Evolutionary conservation across 306 rosid genomes (phyloP).

Genomic region (Castanospermum australe): DNA sequence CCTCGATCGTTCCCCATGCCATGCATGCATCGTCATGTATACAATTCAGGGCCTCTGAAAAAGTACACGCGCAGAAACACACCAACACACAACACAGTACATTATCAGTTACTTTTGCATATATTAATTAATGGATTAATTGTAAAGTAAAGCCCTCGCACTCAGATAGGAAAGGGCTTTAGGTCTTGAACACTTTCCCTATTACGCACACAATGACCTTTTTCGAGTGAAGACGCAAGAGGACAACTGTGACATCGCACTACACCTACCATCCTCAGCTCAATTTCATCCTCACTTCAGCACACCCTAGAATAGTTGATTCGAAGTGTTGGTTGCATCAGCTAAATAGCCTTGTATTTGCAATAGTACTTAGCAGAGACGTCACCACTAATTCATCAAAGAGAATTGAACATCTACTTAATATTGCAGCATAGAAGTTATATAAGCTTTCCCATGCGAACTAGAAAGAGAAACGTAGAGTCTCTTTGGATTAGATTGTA

Average conservation of each 20-base stretch:
- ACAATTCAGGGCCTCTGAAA: slow-evolving; percentile 10
- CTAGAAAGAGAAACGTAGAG: slow-evolving; percentile 19
- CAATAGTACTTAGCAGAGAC: not conserved
- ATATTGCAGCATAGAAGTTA: slow-evolving; percentile 20
- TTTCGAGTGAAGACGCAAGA: slow-evolving; percentile 36
- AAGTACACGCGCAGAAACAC: not conserved
- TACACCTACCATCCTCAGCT: slow-evolving; percentile 20
- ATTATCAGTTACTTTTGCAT: slow-evolving; percentile 17
- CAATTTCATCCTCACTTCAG: slow-evolving; percentile 3
- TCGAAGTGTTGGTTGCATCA: not conserved
- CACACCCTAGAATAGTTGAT: not conserved
- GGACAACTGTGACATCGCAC: slow-evolving; percentile 48
- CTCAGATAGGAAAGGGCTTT: slow-evolving; percentile 8
- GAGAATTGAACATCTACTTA: not conserved
- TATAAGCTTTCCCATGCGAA: slow-evolving; percentile 24
- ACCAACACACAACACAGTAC: not conserved
- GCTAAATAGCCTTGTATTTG: not conserved
- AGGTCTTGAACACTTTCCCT: slow-evolving; percentile 6
- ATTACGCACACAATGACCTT: slow-evolving; percentile 19
- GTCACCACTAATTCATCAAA: not conserved
- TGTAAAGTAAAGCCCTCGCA: slow-evolving; percentile 24
- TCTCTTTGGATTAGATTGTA: too few relatives aligned
- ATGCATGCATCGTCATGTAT: slow-evolving; percentile 14
- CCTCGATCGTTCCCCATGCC: not conserved
- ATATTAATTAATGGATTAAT: slow-evolving; percentile 11